Evolutionary conservation across 2,329 filamentous ascomycete species (phyloP).

Genomic region (Penicillium sp.): DNA sequence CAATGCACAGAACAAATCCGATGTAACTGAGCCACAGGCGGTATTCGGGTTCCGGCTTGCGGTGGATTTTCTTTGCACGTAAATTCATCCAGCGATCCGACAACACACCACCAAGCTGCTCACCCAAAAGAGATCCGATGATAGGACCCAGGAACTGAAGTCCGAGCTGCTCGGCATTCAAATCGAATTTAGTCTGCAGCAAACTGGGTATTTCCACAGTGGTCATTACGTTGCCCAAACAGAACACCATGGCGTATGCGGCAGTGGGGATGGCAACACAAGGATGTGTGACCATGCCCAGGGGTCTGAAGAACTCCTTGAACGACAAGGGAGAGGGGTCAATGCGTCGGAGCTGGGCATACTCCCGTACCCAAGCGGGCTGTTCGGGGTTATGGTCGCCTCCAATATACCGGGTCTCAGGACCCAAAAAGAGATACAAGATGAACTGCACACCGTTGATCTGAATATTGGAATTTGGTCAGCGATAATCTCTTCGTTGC

Average conservation of each 20-base stretch:
- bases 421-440: constrained; percentile 48
- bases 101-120: constrained; percentile 50
- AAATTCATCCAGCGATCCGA: constrained; percentile 52
- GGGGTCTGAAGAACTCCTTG: constrained; percentile 49
- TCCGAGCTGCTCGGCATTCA: constrained; percentile 52
- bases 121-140: constrained; percentile 51
- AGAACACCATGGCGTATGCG: constrained; percentile 52
- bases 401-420: constrained; percentile 47
- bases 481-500: too few species aligned
- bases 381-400: constrained; percentile 19
- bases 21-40: constrained; percentile 52
- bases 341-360: constrained; percentile 43
- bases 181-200: constrained; percentile 47
- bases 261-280: constrained; percentile 47
- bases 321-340: constrained; percentile 44
- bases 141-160: constrained; percentile 53
- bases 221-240: constrained; percentile 47
- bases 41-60: constrained; percentile 44
- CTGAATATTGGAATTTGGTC: too few species aligned
- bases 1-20: constrained; percentile 46
- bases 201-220: constrained; percentile 55
- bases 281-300: constrained; percentile 40
- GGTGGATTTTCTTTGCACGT: constrained; percentile 24
- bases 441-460: constrained; percentile 51
- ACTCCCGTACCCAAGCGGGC: constrained; percentile 34